These are phyloP conservation scores for Fusarium pininemorale DNA, from an alignment of 2,329 filamentous ascomycete species.

Conservation along the genomic window DNA sequence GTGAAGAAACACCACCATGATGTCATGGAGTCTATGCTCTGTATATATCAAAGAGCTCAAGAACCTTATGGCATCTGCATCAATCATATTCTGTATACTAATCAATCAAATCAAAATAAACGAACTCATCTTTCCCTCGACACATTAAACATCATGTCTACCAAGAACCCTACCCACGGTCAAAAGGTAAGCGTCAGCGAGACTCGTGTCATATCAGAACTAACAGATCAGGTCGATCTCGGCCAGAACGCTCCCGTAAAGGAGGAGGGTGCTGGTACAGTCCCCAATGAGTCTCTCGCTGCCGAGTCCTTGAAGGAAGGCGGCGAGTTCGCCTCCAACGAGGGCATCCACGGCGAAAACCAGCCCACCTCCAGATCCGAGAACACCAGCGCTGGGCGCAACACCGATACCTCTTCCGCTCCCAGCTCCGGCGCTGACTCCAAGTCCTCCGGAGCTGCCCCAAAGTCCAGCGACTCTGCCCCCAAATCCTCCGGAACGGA, in stretches of 20 bases:
- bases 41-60: constrained; percentile 30
- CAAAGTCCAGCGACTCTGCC: not conserved
- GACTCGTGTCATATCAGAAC: not conserved
- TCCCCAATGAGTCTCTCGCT: constrained; percentile 77
- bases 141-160: constrained; percentile 27
- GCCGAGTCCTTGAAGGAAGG: constrained; percentile 71
- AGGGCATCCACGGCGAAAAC: constrained; percentile 51
- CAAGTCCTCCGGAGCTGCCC: not conserved
- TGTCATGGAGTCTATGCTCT: constrained; percentile 21
- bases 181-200: constrained; percentile 34
- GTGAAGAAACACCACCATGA: constrained; percentile 21
- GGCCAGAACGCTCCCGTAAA: constrained; percentile 59
- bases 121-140: not conserved
- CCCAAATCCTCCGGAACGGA: not conserved
- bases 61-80: not conserved
- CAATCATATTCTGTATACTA: not conserved
- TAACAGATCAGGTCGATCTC: constrained; percentile 54
- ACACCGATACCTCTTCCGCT: not conserved
- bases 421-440: not conserved
- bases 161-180: constrained; percentile 27
- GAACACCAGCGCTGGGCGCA: constrained; percentile 2
- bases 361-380: constrained; percentile 4
- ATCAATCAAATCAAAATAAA: not conserved
- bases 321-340: constrained; percentile 70
- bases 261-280: constrained; percentile 69